Conservation (phyloP, 345 rosid species). For the Viola odorata region DNA sequence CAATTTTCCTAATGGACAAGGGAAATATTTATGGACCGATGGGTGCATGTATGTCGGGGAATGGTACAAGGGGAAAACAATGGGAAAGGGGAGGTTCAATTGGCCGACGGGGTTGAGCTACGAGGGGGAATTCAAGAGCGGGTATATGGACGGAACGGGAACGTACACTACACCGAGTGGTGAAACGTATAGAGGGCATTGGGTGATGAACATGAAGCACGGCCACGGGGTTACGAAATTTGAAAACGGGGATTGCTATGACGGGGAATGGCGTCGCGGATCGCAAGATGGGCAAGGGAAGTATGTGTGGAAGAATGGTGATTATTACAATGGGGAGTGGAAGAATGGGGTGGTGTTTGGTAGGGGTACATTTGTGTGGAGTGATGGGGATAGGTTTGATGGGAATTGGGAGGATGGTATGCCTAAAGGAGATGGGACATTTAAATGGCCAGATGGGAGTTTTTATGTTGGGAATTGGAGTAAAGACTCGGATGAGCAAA, state of each 20-base stretch:
- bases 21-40: constrained; percentile 85
- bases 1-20: constrained; percentile 76
- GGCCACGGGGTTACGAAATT: constrained; percentile 62
- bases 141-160: constrained; percentile 87
- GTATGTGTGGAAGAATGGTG: constrained; percentile 63
- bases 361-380: constrained; percentile 67
- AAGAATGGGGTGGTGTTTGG: constrained; percentile 63
- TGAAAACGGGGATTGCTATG: constrained; percentile 70
- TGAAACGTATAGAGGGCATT: constrained; percentile 64
- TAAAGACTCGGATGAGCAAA: constrained; percentile 65
- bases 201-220: constrained; percentile 90
- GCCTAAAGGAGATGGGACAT: constrained; percentile 78
- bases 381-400: constrained; percentile 55
- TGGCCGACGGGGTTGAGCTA: constrained; percentile 93
- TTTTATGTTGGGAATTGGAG: constrained; percentile 87
- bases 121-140: constrained; percentile 88
- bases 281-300: constrained; percentile 74
- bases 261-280: constrained; percentile 86
- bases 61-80: constrained; percentile 74
- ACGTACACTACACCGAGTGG: constrained; percentile 55
- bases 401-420: constrained; percentile 77
- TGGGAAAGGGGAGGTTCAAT: constrained; percentile 77
- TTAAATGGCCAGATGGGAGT: constrained; percentile 72
- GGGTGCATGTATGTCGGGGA: constrained; percentile 87
- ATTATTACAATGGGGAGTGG: constrained; percentile 68